These are phyloP conservation scores for Zygosaccharomyces siamensis DNA, from an alignment of 805 yeast species.

Conservation along the genomic window DNA sequence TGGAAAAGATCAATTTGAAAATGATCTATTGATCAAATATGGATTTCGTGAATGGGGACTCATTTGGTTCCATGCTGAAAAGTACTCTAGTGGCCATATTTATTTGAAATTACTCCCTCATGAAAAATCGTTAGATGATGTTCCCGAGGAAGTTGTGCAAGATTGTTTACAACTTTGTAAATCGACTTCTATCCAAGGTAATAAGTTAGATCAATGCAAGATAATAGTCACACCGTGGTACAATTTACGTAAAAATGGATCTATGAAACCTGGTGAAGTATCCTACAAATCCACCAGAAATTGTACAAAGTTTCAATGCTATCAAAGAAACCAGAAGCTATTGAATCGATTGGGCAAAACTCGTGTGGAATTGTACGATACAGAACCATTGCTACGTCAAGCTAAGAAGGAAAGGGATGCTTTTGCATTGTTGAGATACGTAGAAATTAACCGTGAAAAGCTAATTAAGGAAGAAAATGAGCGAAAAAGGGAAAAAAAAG, in stretches of 20 bases:
- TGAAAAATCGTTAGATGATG: slow-evolving; percentile 42
- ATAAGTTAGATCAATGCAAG: slow-evolving; percentile 60
- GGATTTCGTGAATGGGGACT: slow-evolving; percentile 54
- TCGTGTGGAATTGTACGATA: slow-evolving; percentile 45
- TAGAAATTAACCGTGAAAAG: slow-evolving; percentile 16
- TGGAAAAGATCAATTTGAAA: slow-evolving; percentile 75
- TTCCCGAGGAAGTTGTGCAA: slow-evolving; percentile 48
- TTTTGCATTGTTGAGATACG: slow-evolving; percentile 19
- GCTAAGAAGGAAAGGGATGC: slow-evolving; percentile 33
- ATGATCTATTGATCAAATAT: slow-evolving; percentile 53
- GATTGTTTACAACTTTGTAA: slow-evolving; percentile 70
- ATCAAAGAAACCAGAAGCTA: slow-evolving; percentile 52
- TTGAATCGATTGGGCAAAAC: slow-evolving; percentile 64
- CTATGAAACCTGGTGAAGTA: slow-evolving; percentile 77
- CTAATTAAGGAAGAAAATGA: slow-evolving; percentile 24
- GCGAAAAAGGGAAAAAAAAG: slow-evolving; percentile 21
- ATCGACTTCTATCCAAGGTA: slow-evolving; percentile 72
- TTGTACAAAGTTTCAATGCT: slow-evolving; percentile 50
- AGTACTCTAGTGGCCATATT: slow-evolving; percentile 70
- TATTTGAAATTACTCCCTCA: slow-evolving; percentile 53
- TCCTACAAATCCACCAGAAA: slow-evolving; percentile 57
- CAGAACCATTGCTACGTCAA: slow-evolving; percentile 25
- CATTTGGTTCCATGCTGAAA: slow-evolving; percentile 79
- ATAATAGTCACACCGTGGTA: slow-evolving; percentile 71
- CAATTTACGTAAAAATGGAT: slow-evolving; percentile 59